Conservation (phyloP, 2,329 filamentous ascomycete species). For the Oidium heveae region DNA sequence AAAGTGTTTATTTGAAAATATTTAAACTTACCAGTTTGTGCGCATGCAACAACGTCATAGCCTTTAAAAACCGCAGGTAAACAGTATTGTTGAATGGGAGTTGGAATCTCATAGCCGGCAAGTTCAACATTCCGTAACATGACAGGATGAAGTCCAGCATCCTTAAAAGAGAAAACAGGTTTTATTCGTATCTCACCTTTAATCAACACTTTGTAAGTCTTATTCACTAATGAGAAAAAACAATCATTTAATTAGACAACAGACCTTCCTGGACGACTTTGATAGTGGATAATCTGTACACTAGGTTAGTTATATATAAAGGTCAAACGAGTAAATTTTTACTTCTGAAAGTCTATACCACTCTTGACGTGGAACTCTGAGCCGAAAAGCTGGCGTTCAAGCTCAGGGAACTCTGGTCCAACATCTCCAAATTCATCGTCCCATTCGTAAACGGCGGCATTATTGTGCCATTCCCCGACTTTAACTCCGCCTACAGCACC, state of each 20-base stretch:
- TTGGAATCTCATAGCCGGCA: constrained; percentile 45
- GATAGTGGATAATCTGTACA: background rate
- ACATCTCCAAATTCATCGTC: constrained; percentile 68
- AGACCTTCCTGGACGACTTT: constrained; percentile 1
- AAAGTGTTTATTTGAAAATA: background rate
- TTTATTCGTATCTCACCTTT: constrained; percentile 27
- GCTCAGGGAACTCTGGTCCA: constrained; percentile 39
- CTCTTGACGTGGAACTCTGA: constrained; percentile 21
- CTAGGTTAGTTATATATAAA: background rate
- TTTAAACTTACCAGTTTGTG: constrained; percentile 58
- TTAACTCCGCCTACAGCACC: constrained; percentile 6
- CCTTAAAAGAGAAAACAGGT: constrained; percentile 33
- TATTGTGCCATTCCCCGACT: constrained; percentile 9
- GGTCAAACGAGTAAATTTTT: constrained; percentile 13
- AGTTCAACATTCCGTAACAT: constrained; percentile 56
- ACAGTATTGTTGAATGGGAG: constrained; percentile 68
- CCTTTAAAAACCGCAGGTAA: constrained; percentile 56
- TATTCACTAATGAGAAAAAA: background rate
- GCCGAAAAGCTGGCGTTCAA: constrained; percentile 58
- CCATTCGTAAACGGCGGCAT: constrained; percentile 44
- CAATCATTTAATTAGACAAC: background rate
- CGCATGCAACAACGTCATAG: constrained; percentile 65
- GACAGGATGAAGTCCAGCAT: constrained; percentile 63
- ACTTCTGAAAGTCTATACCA: constrained; percentile 40
- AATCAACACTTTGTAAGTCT: constrained; percentile 6